Evolutionary conservation across 1,139 yeast species (phyloP).

Genomic region (Yamadazyma pseudoaaseri): DNA sequence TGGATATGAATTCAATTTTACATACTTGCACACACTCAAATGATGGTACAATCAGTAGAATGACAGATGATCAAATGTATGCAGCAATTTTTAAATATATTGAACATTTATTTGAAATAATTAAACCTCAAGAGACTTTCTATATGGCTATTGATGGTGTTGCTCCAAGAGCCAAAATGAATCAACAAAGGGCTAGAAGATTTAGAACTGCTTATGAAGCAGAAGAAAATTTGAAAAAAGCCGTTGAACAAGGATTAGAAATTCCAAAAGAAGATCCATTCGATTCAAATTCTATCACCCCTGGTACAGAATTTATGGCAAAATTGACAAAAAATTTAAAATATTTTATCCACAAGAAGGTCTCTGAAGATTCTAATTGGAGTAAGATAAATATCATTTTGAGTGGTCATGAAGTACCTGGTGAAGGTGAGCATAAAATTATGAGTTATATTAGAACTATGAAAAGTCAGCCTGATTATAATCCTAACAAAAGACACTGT

Average conservation of each 20-base stretch:
- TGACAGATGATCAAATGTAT: conserved; percentile 90
- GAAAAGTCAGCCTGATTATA: conserved; percentile 80
- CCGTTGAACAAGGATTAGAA: conserved; percentile 58
- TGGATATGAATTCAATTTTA: conserved; percentile 96
- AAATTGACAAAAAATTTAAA: conserved; percentile 77
- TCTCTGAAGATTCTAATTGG: conserved; percentile 90
- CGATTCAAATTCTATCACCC: conserved; percentile 96
- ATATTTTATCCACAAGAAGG: conserved; percentile 88
- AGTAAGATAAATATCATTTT: conserved; percentile 76
- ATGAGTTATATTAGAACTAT: conserved; percentile 91
- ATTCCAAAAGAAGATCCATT: conserved; percentile 78
- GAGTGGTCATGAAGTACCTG: conserved; percentile 97
- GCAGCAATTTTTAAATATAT: conserved; percentile 92
- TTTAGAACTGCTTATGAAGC: conserved; percentile 96
- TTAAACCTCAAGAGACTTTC: conserved; percentile 82
- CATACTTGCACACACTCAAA: conserved; percentile 90
- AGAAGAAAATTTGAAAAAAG: conserved; percentile 67
- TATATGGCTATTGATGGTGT: conserved; percentile 99
- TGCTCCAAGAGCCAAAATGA: conserved; percentile 99
- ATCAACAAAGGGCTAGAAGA: conserved; percentile 96
- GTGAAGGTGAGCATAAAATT: conserved; percentile 98
- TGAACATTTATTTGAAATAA: conserved; percentile 86
- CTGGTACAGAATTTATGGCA: conserved; percentile 98
- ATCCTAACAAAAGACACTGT: conserved; percentile 90
- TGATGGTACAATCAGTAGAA: conserved; percentile 55